Base-by-base conservation (phyloP, 2,329 filamentous ascomycete genomes). In the Neofusicoccum cordaticola region DNA sequence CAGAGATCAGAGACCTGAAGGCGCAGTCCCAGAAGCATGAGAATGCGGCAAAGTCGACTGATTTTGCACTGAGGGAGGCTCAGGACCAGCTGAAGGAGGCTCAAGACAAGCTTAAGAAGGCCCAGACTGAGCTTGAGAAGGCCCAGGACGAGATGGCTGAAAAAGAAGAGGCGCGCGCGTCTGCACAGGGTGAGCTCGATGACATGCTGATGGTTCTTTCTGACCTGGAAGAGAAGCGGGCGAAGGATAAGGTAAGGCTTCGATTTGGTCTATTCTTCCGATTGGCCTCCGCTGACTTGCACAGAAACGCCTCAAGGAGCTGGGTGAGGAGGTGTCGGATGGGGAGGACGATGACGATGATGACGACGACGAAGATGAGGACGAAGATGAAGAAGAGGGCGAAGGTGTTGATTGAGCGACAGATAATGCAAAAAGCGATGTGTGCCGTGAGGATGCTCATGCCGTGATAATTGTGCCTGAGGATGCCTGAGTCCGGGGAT, bases 201-300 rank as follows among this genome's bases (percentile, higher is more conserved):
- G 80, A 81, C 66, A 69, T 82, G 67, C 78, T 85, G 65, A 80
- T 83, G 57, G 72, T 81, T 3, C 76, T 82, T 35, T 77, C 79
- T 3, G 81, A 83, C 65, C 72, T 83, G 27, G 79, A 83, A 71
- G 77, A 80, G 65, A 81, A 82, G 74, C 66, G 75, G 66, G 67
- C 68, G 8, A 74, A 70, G 39, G 78, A 80, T 57, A 77, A 78
- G 70, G 77, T 77, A 66, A 61, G 68, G 69, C 9, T 19, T 19
- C 15, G 8, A 13, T 65, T 39, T 17, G 11, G 3, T 63, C 9
- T 17, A 44, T 1, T 6, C 50, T 12, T 27, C 53, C 15, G 1
- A 34, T 17, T 35, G 22, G 13, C 19, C 13, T 56, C 35, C 44
- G 63, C 72, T 71, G 66, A 77, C 53, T 37, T 31, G 15, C 66